Base-by-base conservation (phyloP, 192 early-diverging fungal species). In the Backusella psychrophila region DNA sequence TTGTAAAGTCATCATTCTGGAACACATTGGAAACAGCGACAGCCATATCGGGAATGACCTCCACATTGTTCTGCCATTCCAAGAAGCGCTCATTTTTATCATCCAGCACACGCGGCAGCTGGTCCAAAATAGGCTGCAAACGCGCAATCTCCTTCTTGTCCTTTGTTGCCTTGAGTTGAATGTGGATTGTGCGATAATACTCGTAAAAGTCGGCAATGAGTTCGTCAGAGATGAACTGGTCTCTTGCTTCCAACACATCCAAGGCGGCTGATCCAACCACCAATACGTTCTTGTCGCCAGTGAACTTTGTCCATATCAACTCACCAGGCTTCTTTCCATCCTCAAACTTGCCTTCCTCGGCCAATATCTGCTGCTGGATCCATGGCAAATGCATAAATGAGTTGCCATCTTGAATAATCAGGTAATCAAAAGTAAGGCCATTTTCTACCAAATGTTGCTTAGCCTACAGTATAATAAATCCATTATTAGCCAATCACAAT, bases 61-160 rank as follows among this genome's bases (percentile, higher is more conserved):
- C 84, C 23, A 88, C 44, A 41, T 83, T 80, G 39, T 86, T 90
- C 14, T 83, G 75, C 86, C 86, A 90, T n/a, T 21, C 21, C 26
- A 72, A 78, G 34, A 83, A 80, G 4, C 79, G 78, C 1, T 75
- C 68, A 14, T 42, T 76, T 46, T 44, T 44, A n/a, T 36, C 66
- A 49, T 36, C 26, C 12, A 71, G 19, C 12, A 71, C 41, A 8
- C 41, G 29, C 19, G 70, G 70, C 1, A 46, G 1, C 5, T 23
- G 15, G 15, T 15, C 44, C 26, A n/a, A 23, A 14, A 71, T 31
- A 1, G 39, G 14, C 23, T 44, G 21, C 8, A 71, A 44, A 31
- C 70, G 70, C 0, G 11, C 26, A 15, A 44, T 29, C 14, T 49
- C 70, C 29, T 71, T 49, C 39, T 71, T 71, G 42, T 41, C 23